Conservation (phyloP, 1,284 basidiomycete species). For the Sporisorium graminicola region DNA sequence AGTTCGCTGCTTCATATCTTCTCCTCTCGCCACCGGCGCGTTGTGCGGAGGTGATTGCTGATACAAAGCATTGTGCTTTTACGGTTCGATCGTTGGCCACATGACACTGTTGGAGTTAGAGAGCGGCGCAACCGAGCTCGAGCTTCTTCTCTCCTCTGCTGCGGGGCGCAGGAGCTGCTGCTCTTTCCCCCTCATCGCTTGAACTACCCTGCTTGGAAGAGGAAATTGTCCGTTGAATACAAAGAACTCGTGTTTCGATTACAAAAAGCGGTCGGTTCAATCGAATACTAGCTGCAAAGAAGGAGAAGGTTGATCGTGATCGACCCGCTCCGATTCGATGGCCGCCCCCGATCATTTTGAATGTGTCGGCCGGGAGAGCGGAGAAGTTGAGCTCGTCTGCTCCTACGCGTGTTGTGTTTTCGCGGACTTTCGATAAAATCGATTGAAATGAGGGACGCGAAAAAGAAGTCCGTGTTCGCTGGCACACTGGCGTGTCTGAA, state of each 20-base stretch:
- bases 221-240: too few species aligned
- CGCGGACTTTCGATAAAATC: too few species aligned
- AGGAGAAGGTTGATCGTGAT: too few species aligned
- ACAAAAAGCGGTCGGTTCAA: too few species aligned
- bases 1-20: background rate
- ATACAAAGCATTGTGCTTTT: background rate
- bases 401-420: too few species aligned
- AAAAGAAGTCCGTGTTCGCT: background rate
- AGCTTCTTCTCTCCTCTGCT: conserved; percentile 2
- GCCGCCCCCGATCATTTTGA: too few species aligned
- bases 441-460: background rate
- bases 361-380: too few species aligned
- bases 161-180: background rate
- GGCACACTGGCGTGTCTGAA: background rate
- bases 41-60: background rate
- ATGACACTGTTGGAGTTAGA: conserved; percentile 1
- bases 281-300: too few species aligned
- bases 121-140: background rate
- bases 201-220: background rate
- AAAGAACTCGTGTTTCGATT: too few species aligned
- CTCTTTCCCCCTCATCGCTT: background rate
- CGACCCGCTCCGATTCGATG: too few species aligned
- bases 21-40: too few species aligned
- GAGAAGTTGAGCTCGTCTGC: too few species aligned
- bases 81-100: conserved; percentile 12